phyloP scores from a whole-genome alignment of 148 eudicot species.

The Chenopodium berlandieri region DNA sequence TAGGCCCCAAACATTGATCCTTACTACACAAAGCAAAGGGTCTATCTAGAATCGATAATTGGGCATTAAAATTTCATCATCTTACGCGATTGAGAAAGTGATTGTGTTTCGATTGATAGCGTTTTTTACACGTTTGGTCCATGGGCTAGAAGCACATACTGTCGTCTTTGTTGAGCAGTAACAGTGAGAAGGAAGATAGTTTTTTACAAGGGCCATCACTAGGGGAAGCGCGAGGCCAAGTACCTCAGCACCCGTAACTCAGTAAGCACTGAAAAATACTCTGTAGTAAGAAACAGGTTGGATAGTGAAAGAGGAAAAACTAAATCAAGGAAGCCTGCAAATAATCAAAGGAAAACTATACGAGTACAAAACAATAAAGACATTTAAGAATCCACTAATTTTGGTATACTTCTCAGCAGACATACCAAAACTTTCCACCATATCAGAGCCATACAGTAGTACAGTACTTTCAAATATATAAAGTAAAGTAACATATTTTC shows the following conservation, averaged over 20 bases:
- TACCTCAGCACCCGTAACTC: no score
- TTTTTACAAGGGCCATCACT: no score
- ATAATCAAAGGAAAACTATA: not conserved
- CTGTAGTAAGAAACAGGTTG: no score
- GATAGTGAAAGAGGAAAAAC: no score
- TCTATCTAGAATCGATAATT: not conserved
- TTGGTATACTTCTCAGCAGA: slow-evolving; percentile 6
- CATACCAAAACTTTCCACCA: slow-evolving; percentile 4
- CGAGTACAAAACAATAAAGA: not conserved
- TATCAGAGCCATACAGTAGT: not conserved
- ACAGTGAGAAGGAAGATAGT: no score
- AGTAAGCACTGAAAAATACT: no score
- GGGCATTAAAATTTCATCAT: not conserved
- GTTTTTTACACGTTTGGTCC: no score
- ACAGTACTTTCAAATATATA: not conserved
- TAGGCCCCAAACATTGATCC: not conserved
- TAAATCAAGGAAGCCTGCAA: not conserved
- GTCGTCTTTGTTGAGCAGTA: no score
- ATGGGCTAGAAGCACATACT: no score
- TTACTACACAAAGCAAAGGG: not conserved
- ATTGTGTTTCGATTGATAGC: no score
- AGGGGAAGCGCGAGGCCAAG: no score
- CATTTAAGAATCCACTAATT: not conserved
- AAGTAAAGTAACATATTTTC: not conserved
- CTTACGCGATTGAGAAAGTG: no score